A percentile compares a stretch with the other conserved stretches of the same genome.
phyloP scores from a whole-genome alignment of 2,329 filamentous ascomycete genomes.

The Eutypa lata region DNA sequence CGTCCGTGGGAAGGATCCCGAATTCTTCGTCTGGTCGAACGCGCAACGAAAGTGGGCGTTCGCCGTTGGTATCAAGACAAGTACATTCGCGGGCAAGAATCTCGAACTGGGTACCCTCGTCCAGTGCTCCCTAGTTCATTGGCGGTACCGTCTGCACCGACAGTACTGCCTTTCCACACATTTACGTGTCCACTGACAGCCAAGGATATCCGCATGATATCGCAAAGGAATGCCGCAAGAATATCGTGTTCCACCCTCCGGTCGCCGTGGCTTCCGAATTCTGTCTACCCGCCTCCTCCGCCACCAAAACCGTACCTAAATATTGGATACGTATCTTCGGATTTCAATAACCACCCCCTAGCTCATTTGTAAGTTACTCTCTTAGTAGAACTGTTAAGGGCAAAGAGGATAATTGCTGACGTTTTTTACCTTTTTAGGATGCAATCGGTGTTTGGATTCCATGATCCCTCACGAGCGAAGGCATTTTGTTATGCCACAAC shows the following conservation, averaged over 20 bases:
- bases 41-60: conserved; percentile 71
- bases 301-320: conserved; percentile 83
- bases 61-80: conserved; percentile 88
- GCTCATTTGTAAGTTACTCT: conserved; percentile 67
- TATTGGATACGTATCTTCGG: conserved; percentile 93
- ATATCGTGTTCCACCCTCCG: conserved; percentile 89
- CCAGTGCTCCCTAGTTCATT: conserved; percentile 71
- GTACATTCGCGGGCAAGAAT: conserved; percentile 60
- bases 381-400: neutral
- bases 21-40: conserved; percentile 78
- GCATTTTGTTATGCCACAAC: conserved; percentile 97
- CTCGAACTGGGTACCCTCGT: conserved; percentile 61
- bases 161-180: conserved; percentile 93
- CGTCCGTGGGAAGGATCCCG: conserved; percentile 86
- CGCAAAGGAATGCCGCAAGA: conserved; percentile 86
- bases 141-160: conserved; percentile 81
- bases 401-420: conserved; percentile 2
- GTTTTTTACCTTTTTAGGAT: conserved; percentile 54
- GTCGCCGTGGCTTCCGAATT: conserved; percentile 78
- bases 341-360: conserved; percentile 97
- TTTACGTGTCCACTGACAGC: conserved; percentile 93
- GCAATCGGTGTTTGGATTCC: conserved; percentile 97
- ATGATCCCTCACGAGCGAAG: conserved; percentile 68
- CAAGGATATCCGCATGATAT: conserved; percentile 88
- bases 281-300: conserved; percentile 79